Percentiles rank a stretch among this genome's conserved stretches.
These are phyloP conservation scores for Cercophora samala DNA, from an alignment of 495 filamentous ascomycete genomes.

Conservation along the genomic window DNA sequence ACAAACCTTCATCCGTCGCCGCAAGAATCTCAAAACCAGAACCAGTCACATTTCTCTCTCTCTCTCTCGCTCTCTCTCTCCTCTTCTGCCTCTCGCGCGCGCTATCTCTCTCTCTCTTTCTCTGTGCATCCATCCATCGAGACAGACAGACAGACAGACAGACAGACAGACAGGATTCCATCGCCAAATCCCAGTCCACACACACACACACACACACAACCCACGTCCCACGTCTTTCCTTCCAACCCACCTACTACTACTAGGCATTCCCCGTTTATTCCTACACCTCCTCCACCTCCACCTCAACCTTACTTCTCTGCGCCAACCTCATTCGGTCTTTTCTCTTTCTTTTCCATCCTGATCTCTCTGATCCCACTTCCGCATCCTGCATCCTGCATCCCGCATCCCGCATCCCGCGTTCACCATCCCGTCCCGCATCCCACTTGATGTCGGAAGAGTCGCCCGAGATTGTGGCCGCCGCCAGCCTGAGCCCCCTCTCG, in stretches of 20 bases:
- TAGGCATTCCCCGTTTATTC: background rate
- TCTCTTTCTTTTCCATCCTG: background rate
- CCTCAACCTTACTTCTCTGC: background rate
- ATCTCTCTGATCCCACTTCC: background rate
- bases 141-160: no score
- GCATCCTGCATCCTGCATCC: no score
- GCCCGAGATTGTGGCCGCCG: constrained; percentile 36
- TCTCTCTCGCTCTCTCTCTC: background rate
- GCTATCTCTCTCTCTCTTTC: background rate
- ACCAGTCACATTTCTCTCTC: no score
- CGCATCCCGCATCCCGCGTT: no score
- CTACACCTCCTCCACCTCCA: no score
- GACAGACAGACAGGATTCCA: background rate
- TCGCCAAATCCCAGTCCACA: background rate
- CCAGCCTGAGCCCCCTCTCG: constrained; percentile 37
- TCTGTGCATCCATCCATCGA: background rate
- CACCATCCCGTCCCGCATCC: background rate
- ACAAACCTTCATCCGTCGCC: background rate
- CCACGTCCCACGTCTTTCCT: background rate
- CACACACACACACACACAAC: background rate
- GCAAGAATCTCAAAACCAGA: background rate
- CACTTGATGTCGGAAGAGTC: constrained; percentile 25
- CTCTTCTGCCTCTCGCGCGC: no score
- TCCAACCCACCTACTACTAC: no score
- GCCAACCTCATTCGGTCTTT: background rate